Conservation (phyloP, 352 stramenopile genomes). For the Phytophthora ohioensis region DNA sequence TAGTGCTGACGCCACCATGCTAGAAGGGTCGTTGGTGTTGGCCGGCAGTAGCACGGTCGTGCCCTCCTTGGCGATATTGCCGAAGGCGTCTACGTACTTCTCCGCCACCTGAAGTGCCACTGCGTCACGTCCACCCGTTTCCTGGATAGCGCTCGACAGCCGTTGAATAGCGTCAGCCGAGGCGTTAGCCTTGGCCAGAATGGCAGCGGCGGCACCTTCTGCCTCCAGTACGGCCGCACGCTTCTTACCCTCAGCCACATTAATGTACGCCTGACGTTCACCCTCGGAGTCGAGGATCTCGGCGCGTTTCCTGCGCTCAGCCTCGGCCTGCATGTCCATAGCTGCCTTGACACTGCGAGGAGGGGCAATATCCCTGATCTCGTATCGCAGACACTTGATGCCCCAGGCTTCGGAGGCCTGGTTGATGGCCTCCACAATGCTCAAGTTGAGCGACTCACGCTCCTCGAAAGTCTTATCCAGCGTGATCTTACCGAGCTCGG, state of each 20-base stretch:
- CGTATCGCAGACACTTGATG: conserved; percentile 92
- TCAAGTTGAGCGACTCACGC: conserved; percentile 92
- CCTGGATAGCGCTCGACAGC: conserved; percentile 76
- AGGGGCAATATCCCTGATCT: conserved; percentile 92
- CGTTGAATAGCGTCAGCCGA: conserved; percentile 84
- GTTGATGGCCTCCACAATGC: conserved; percentile 93
- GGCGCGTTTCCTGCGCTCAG: conserved; percentile 91
- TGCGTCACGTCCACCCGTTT: conserved; percentile 77
- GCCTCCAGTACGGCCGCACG: conserved; percentile 86
- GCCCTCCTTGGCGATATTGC: conserved; percentile 90
- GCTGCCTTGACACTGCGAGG: conserved; percentile 87
- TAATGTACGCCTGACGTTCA: conserved; percentile 90
- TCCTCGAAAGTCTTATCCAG: conserved; percentile 95
- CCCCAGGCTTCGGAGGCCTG: conserved; percentile 91
- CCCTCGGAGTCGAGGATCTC: conserved; percentile 94
- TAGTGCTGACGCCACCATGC: conserved; percentile 91
- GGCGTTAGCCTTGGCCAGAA: conserved; percentile 82
- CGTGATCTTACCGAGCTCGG: conserved; percentile 93
- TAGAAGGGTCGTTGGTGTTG: conserved; percentile 86
- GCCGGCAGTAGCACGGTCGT: conserved; percentile 87
- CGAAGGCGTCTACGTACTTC: conserved; percentile 94
- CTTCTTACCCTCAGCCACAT: conserved; percentile 92
- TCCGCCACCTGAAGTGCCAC: conserved; percentile 90
- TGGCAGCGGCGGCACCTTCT: conserved; percentile 87
- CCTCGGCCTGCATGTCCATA: conserved; percentile 95